Evolutionary conservation across 1,284 basidiomycete genomes (phyloP), one percentile per base, ranked within the genome.

Genomic region (Fistulina hepatica): DNA sequence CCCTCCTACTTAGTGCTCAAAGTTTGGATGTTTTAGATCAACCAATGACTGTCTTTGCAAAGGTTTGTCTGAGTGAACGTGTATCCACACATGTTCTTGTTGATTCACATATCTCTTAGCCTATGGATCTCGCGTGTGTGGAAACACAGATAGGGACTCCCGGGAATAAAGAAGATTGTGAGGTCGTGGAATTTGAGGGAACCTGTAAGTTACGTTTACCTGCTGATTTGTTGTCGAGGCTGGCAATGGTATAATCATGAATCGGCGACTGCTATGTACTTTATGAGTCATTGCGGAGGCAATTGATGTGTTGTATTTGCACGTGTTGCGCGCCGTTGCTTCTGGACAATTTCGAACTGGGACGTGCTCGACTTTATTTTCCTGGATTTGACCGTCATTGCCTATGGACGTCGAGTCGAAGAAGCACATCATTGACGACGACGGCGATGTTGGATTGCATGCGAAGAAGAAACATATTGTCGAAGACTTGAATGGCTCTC

Each of bases 131-230:
- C 51, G 71, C 78, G 20, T 84, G 83, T 45, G 73, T 90, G 3
- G 88, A 91, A 59, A 86, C 85, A 23, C 85, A 90, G 55, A 75
- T 88, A 41, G 86, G 84, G 12, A 68, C 81, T 46, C n/a, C n/a
- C 28, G 82, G 80, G 5, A 69, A 73, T 43, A 52, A 51, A 43
- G 61, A 71, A 9, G 88, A 93, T 56, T 89, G 84, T 51, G 86
- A 92, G 57, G 73, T 90, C 43, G 52, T 83, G 13, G 65, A 76
- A 35, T 50, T 85, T 37, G 70, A 67, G 27, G 46, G 49, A 11
- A 44, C 39, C 48, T 24, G 55, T 54, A 11, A 52, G 49, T 37
- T 57, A 54, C 36, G 52, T 75, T 37, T 57, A 61, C 43, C 44
- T 71, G 23, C 46, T 50, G 21, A 40, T 27, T 33, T 33, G 24